Evolutionary conservation across 805 yeast species (phyloP).

Genomic region (Wickerhamia fluorescens): DNA sequence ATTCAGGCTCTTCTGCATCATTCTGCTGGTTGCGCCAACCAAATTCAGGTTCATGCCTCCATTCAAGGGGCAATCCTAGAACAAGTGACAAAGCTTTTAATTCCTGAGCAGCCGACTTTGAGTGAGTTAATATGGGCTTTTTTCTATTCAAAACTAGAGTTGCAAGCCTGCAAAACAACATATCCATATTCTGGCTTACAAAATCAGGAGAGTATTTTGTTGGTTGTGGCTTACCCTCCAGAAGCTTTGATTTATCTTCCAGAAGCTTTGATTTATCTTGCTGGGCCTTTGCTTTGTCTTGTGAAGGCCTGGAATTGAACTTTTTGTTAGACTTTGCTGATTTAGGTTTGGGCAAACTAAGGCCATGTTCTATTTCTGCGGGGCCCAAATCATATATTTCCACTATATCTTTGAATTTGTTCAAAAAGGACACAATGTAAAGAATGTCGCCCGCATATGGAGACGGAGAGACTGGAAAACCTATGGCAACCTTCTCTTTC

Average conservation of each 20-base stretch:
- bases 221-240: no score
- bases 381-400: slow-evolving; percentile 25
- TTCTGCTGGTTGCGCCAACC: slow-evolving; percentile 2
- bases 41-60: slow-evolving; percentile 20
- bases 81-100: slow-evolving; percentile 18
- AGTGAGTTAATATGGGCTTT: slow-evolving; percentile 13
- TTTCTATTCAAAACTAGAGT: slow-evolving; percentile 32
- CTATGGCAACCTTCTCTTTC: slow-evolving; percentile 26
- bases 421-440: slow-evolving; percentile 24
- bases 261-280: no score
- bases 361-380: slow-evolving; percentile 29
- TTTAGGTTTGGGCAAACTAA: slow-evolving; percentile 15
- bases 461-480: slow-evolving; percentile 19
- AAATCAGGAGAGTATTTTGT: slow-evolving; percentile 3
- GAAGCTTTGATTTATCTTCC: no score
- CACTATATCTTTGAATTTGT: slow-evolving; percentile 23
- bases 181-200: slow-evolving; percentile 26
- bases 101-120: slow-evolving; percentile 25
- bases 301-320: no score
- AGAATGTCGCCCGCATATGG: slow-evolving; percentile 28
- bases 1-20: slow-evolving; percentile 4
- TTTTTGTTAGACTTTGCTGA: slow-evolving; percentile 1
- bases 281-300: no score
- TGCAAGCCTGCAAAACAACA: slow-evolving; percentile 23
- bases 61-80: slow-evolving; percentile 33